A percentile compares a stretch with the other conserved stretches of the same genome.
Evolutionary conservation across 345 rosid genomes (phyloP).

Genomic region (Bretschneidera sinensis): DNA sequence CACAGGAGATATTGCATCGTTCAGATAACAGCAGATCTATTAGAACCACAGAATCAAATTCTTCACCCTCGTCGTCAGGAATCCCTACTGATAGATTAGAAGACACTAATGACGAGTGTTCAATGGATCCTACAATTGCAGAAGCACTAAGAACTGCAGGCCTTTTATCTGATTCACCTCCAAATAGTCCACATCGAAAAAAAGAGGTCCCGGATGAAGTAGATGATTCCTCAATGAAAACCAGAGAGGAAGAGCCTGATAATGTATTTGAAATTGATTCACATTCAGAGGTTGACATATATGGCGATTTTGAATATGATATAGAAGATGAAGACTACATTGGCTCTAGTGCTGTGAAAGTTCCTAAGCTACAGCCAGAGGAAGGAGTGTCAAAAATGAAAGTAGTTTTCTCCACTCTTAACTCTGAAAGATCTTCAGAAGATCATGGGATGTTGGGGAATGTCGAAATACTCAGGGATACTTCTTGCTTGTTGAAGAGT

Average conservation of each 20-base stretch:
- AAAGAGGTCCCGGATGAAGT: conserved; percentile 28
- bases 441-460: conserved; percentile 26
- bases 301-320: conserved; percentile 84
- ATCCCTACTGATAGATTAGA: conserved; percentile 27
- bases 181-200: conserved; percentile 55
- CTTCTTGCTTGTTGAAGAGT: conserved; percentile 11
- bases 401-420: conserved; percentile 58
- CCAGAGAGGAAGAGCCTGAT: conserved; percentile 48
- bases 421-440: conserved; percentile 37
- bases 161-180: conserved; percentile 91
- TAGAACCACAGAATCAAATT: conserved; percentile 30
- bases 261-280: conserved; percentile 61
- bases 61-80: conserved; percentile 27
- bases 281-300: conserved; percentile 63
- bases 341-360: conserved; percentile 47
- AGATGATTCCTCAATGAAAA: conserved; percentile 28
- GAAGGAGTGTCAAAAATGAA: conserved; percentile 59
- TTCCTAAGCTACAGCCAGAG: conserved; percentile 40
- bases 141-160: conserved; percentile 84
- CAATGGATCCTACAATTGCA: conserved; percentile 40
- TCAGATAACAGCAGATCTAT: conserved; percentile 36
- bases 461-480: conserved; percentile 22
- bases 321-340: conserved; percentile 79
- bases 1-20: conserved; percentile 67
- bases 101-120: conserved; percentile 28